Base-by-base conservation (phyloP, 176 grass and related monocot genomes). In the Avena eriantha region DNA sequence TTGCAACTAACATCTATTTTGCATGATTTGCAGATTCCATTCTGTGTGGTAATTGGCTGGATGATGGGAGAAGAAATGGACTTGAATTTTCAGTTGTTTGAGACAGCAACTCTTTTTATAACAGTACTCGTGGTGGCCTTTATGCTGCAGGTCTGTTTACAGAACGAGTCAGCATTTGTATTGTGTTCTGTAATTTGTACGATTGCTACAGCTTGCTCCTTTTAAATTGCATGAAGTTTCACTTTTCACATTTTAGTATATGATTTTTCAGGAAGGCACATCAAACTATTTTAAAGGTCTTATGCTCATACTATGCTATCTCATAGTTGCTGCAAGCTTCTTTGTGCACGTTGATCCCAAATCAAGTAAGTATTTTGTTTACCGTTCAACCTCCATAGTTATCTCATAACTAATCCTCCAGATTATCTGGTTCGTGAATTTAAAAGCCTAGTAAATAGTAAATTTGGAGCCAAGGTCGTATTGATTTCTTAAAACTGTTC, bases 11-110 rank as follows among this genome's bases (percentile, higher is more conserved):
- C 49, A 45, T 26, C n/a, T 39, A 76, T 45, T 57, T 70, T 82
- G 10, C 65, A 80, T 36, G 23, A 80, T 84, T 85, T 89, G 23
- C 85, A 99, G 31, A 49, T 60, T 77, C 74, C 74, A 21, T 77
- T 77, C 49, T 77, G 74, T 77, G 74, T 77, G 74, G 94, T 99
- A 76, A 84, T 99, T 96, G 97, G 97, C 78, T 99, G 97, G 97
- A 91, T 94, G n/a, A 99, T 96, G 93, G 97, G 97, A 56, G 84
- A 88, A 70, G 84, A 92, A 87, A 99, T 99, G 97, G 97, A 99
- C 88, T 93, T 99, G 90, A 99, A 99, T 81, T 99, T 99, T 82
- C 97, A 96, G 78, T 60, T 99, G 69, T 99, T 77, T 77, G 74
- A 77, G 74, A 77, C 74, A 55, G 74, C 74, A 21, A 77, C 74